phyloP scores from a whole-genome alignment of 345 rosid species.

The Lepidium didymum region DNA sequence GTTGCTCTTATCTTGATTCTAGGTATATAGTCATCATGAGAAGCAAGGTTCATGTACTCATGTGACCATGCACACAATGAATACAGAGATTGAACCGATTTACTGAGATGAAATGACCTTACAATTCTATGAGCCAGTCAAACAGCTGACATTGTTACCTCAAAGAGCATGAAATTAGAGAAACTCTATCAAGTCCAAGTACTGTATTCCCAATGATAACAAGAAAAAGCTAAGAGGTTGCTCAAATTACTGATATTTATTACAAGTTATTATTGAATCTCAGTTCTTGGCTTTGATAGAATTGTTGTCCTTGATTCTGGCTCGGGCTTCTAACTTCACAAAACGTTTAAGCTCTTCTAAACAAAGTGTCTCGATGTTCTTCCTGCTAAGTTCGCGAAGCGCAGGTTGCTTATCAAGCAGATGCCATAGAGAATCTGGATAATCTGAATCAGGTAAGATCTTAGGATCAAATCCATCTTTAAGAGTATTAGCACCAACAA shows the following conservation, averaged over 20 bases:
- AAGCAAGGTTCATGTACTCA: neutral
- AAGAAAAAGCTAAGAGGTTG: neutral
- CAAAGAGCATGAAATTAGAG: slow-evolving; percentile 51
- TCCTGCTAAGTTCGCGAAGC: slow-evolving; percentile 62
- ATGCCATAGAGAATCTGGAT: slow-evolving; percentile 81
- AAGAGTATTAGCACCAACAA: slow-evolving; percentile 69
- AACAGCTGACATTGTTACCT: neutral
- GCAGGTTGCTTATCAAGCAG: slow-evolving; percentile 67
- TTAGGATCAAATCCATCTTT: slow-evolving; percentile 81
- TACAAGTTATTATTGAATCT: neutral
- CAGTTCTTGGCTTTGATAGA: slow-evolving; percentile 70
- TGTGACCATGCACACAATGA: neutral
- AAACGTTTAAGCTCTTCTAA: slow-evolving; percentile 69
- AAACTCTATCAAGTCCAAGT: slow-evolving; percentile 42
- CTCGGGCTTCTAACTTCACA: slow-evolving; percentile 72
- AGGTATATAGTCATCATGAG: neutral
- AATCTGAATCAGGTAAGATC: slow-evolving; percentile 55
- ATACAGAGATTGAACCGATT: neutral
- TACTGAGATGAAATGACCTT: neutral
- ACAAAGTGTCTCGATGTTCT: slow-evolving; percentile 52
- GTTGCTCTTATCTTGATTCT: neutral
- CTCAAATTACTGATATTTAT: neutral
- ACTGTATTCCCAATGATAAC: neutral
- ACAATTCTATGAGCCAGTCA: neutral
- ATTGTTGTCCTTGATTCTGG: slow-evolving; percentile 73